Conservation (phyloP, 164 flowering plant species). For the Macadamia integrifolia region DNA sequence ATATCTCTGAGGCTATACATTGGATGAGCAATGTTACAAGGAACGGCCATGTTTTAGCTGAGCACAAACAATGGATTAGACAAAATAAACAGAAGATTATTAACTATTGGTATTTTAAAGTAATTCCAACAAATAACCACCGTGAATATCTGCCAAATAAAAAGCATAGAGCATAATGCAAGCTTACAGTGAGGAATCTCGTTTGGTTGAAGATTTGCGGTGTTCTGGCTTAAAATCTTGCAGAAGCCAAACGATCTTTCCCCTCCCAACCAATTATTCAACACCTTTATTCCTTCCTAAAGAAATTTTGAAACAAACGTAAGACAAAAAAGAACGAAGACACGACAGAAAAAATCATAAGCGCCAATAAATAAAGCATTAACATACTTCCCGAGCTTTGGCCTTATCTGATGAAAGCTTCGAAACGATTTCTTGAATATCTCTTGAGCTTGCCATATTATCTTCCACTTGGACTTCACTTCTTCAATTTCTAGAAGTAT, state of each 20-base stretch:
- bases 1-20: constrained; percentile 55
- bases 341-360: not conserved
- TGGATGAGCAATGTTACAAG: constrained; percentile 51
- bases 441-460: constrained; percentile 41
- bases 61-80: constrained; percentile 13
- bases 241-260: constrained; percentile 59
- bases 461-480: not conserved
- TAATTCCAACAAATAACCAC: no score
- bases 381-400: constrained; percentile 69
- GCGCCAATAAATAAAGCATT: not conserved
- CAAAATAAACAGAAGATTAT: no score
- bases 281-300: constrained; percentile 83
- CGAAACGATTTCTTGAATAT: constrained; percentile 63
- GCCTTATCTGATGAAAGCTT: constrained; percentile 88
- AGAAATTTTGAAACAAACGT: constrained; percentile 3
- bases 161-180: not conserved
- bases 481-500: no score
- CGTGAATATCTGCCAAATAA: not conserved
- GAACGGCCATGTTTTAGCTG: constrained; percentile 98
- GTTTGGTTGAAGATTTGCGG: constrained; percentile 49
- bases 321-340: not conserved
- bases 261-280: constrained; percentile 81
- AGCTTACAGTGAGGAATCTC: constrained; percentile 62
- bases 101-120: not conserved
- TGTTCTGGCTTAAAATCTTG: constrained; percentile 48